phyloP scores from a whole-genome alignment of 495 filamentous ascomycete genomes.

The Cercophora newfieldiana region DNA sequence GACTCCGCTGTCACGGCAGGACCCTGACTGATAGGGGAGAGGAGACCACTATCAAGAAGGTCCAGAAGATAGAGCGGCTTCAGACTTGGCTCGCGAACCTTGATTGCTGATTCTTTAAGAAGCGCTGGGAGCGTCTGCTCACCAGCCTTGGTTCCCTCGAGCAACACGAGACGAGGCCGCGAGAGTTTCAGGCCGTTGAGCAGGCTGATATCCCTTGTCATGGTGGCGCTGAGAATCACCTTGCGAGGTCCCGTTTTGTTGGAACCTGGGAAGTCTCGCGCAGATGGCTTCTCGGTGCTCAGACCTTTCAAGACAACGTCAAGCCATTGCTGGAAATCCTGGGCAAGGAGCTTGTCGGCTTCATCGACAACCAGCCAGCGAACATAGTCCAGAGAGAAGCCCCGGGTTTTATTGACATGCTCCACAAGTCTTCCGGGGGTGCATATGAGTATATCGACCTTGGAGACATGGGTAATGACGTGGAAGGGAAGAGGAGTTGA shows the following conservation, averaged over 20 bases:
- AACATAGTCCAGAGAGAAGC: conserved; percentile 72
- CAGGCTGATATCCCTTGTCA: conserved; percentile 84
- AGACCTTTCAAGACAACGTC: conserved; percentile 67
- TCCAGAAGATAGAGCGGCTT: conserved; percentile 83
- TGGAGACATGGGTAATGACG: conserved; percentile 61
- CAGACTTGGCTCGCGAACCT: conserved; percentile 69
- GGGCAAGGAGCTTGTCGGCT: conserved; percentile 85
- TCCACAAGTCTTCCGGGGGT: conserved; percentile 93
- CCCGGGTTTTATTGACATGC: conserved; percentile 77
- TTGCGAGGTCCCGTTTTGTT: conserved; percentile 59
- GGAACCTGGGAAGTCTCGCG: conserved; percentile 52
- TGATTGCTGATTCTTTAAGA: conserved; percentile 70
- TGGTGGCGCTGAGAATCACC: conserved; percentile 85
- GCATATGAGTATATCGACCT: conserved; percentile 85
- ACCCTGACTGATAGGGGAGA: conserved; percentile 21
- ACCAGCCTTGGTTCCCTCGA: conserved; percentile 53
- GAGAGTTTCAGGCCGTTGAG: conserved; percentile 70
- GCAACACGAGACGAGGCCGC: conserved; percentile 72
- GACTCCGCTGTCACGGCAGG: conserved; percentile 16
- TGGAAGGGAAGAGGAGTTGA: conserved; percentile 56
- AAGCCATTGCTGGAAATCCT: conserved; percentile 92
- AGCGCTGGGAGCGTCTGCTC: conserved; percentile 64
- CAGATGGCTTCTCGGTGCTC: conserved; percentile 35
- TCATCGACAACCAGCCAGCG: conserved; percentile 92
- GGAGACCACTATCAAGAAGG: conserved; percentile 51